These are phyloP conservation scores for Globisporangium splendens DNA, from an alignment of 352 stramenopile species.

Conservation along the genomic window DNA sequence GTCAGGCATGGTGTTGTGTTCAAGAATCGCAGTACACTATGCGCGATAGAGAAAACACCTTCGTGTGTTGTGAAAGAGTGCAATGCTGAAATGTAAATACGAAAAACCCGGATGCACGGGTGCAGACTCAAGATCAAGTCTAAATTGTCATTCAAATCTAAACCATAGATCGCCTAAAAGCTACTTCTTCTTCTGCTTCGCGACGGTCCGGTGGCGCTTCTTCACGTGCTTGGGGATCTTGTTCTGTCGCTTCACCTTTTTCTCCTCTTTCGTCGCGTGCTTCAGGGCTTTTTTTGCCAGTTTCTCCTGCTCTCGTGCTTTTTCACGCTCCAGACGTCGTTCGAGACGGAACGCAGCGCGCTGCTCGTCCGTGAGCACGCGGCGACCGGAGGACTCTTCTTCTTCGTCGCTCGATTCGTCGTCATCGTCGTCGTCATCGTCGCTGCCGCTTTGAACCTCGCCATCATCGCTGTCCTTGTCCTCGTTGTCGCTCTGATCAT, in stretches of 20 bases:
- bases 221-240: slow-evolving; percentile 99
- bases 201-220: slow-evolving; percentile 95
- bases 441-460: slow-evolving; percentile 7
- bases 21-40: no score
- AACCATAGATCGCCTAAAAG: no score
- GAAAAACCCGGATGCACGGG: no score
- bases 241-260: slow-evolving; percentile 90
- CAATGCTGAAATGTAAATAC: no score
- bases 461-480: slow-evolving; percentile 64
- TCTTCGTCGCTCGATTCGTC: slow-evolving; percentile 35
- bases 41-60: no score
- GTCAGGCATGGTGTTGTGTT: neutral
- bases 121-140: no score
- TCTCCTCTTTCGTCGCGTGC: slow-evolving; percentile 93
- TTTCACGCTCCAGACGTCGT: slow-evolving; percentile 67
- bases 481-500: slow-evolving; percentile 38
- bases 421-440: slow-evolving; percentile 38
- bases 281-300: slow-evolving; percentile 93
- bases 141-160: no score
- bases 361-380: slow-evolving; percentile 75
- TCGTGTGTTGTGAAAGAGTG: no score
- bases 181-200: slow-evolving; percentile 88
- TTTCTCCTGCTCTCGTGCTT: slow-evolving; percentile 51
- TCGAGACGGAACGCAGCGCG: slow-evolving; percentile 81
- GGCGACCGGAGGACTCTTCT: slow-evolving; percentile 44